Evolutionary conservation across 495 filamentous ascomycete genomes (phyloP).

Genomic region (Annulohypoxylon maeteangense): DNA sequence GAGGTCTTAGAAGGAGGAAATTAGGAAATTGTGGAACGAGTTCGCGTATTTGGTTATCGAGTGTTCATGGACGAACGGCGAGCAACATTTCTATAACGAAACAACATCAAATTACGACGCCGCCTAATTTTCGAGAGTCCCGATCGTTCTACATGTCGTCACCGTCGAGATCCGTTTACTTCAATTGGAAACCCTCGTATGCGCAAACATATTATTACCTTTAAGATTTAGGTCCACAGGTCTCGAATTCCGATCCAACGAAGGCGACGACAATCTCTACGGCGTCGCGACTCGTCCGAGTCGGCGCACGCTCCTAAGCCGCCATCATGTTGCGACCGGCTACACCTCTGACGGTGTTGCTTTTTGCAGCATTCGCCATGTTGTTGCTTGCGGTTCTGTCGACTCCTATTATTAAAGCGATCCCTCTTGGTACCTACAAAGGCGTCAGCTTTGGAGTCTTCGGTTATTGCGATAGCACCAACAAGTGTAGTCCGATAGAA

Average conservation of each 20-base stretch:
- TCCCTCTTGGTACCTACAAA: slow-evolving; percentile 81
- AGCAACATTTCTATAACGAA: slow-evolving; percentile 17
- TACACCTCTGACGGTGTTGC: slow-evolving; percentile 87
- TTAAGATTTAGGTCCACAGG: slow-evolving; percentile 15
- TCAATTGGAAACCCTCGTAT: slow-evolving; percentile 29
- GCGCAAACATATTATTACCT: slow-evolving; percentile 24
- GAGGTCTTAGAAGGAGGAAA: slow-evolving; percentile 8
- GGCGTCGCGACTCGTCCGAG: slow-evolving; percentile 44
- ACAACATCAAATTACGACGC: not conserved
- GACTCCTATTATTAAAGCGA: slow-evolving; percentile 87
- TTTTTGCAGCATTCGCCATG: slow-evolving; percentile 85
- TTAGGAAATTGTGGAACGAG: slow-evolving; percentile 12
- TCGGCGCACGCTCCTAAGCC: slow-evolving; percentile 44
- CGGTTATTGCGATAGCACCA: slow-evolving; percentile 75
- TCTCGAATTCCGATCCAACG: slow-evolving; percentile 7
- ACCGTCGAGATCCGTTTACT: slow-evolving; percentile 18
- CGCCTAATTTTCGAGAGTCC: not conserved
- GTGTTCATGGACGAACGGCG: slow-evolving; percentile 8
- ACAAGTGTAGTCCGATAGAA: slow-evolving; percentile 72
- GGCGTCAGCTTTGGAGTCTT: slow-evolving; percentile 91
- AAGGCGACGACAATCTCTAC: slow-evolving; percentile 16
- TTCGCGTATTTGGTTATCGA: slow-evolving; percentile 4
- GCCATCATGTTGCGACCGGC: slow-evolving; percentile 81
- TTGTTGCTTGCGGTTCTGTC: slow-evolving; percentile 89
- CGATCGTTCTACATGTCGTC: slow-evolving; percentile 41